These are phyloP conservation scores for Cladosporium sp. DNA, from an alignment of 2,329 filamentous ascomycete genomes.

Conservation along the genomic window DNA sequence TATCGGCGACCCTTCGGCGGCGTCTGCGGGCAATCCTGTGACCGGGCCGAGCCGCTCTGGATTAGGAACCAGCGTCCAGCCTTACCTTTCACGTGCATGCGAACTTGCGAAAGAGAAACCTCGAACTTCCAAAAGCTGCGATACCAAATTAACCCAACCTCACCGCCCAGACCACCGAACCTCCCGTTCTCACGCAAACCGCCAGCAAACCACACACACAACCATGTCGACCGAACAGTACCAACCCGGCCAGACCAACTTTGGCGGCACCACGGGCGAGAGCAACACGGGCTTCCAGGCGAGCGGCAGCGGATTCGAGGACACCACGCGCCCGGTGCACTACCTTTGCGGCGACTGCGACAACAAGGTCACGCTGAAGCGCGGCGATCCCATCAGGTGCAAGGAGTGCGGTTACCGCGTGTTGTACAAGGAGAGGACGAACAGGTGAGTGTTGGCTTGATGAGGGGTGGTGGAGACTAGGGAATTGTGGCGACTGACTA, in stretches of 20 bases:
- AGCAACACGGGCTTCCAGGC: conserved; percentile 38
- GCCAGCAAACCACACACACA: conserved; percentile 1
- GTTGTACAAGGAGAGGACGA: conserved; percentile 95
- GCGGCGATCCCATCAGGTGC: conserved; percentile 77
- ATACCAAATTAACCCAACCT: neutral
- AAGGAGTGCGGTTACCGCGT: conserved; percentile 93
- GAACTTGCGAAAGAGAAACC: neutral
- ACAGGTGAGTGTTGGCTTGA: conserved; percentile 61
- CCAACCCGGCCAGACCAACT: conserved; percentile 49
- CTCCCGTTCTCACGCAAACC: neutral
- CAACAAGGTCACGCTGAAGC: conserved; percentile 67
- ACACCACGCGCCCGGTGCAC: conserved; percentile 41
- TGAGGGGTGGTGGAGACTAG: neutral
- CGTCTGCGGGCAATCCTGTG: neutral
- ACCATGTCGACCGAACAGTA: conserved; percentile 63
- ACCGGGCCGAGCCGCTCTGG: neutral
- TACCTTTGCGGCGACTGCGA: conserved; percentile 78
- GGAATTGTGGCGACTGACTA: neutral
- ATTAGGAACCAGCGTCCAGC: no score
- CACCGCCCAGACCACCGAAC: neutral
- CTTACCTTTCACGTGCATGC: conserved; percentile 10
- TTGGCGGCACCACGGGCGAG: conserved; percentile 28
- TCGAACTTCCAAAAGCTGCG: neutral
- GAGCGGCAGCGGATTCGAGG: conserved; percentile 58
- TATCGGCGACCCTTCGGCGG: conserved; percentile 6